phyloP scores from a whole-genome alignment of 768 basidiomycete genomes.

The Tricholoma terreum region DNA sequence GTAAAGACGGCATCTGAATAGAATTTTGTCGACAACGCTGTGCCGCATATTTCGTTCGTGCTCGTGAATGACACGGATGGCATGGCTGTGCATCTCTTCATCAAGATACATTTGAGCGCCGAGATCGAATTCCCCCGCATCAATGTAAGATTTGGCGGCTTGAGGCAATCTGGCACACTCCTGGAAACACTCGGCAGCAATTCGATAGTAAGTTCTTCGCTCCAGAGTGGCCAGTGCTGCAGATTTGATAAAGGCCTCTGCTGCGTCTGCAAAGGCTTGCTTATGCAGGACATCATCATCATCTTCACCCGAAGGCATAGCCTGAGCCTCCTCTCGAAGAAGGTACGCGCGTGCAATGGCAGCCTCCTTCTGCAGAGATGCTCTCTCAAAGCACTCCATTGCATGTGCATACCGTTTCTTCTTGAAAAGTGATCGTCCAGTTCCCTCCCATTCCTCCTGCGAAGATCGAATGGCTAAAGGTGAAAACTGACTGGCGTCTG shows the following conservation, averaged over 20 bases:
- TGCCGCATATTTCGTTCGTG: slow-evolving; percentile 30
- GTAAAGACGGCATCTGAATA: slow-evolving; percentile 41
- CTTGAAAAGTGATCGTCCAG: slow-evolving; percentile 33
- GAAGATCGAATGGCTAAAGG: slow-evolving; percentile 53
- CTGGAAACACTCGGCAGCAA: slow-evolving; percentile 47
- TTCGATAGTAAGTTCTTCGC: slow-evolving; percentile 34
- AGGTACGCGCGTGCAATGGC: slow-evolving; percentile 51
- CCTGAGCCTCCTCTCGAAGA: slow-evolving; percentile 49
- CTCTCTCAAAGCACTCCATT: slow-evolving; percentile 50
- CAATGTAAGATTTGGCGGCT: slow-evolving; percentile 45
- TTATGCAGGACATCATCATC: slow-evolving; percentile 14
- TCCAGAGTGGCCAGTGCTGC: slow-evolving; percentile 30
- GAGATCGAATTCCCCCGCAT: slow-evolving; percentile 39
- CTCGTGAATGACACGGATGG: slow-evolving; percentile 40
- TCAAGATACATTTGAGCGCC: slow-evolving; percentile 51
- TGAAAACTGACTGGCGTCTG: slow-evolving; percentile 45
- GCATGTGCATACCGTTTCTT: slow-evolving; percentile 51
- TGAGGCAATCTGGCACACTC: slow-evolving; percentile 32
- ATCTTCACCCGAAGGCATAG: slow-evolving; percentile 18
- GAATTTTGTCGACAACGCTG: slow-evolving; percentile 34
- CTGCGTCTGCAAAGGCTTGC: slow-evolving; percentile 42
- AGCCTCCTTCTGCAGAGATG: slow-evolving; percentile 38
- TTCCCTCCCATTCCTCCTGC: slow-evolving; percentile 33
- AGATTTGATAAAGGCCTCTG: slow-evolving; percentile 45
- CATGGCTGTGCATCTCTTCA: slow-evolving; percentile 50